Conservation (phyloP, 202 grass and related monocot genomes). For the Alloteropsis angusta region DNA sequence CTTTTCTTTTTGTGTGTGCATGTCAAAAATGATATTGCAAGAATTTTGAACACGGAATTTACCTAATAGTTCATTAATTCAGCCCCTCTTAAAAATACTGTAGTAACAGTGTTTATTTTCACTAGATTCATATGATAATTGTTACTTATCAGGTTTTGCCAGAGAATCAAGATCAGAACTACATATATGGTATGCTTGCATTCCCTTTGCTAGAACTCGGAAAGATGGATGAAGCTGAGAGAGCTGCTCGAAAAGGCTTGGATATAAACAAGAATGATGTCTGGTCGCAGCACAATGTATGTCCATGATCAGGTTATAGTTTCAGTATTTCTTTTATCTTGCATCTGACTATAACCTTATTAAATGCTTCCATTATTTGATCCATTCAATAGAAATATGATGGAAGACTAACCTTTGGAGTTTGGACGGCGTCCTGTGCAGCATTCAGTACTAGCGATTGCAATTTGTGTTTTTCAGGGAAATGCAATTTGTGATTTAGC, state of each 20-base stretch:
- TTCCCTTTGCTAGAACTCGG: slow-evolving; percentile 70
- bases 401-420: not conserved
- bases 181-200: slow-evolving; percentile 65
- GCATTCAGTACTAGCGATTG: not conserved
- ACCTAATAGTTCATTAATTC: not conserved
- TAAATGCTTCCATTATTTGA: not conserved
- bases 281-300: slow-evolving; percentile 76
- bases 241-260: slow-evolving; percentile 58
- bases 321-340: not conserved
- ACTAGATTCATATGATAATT: not conserved
- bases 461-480: not conserved
- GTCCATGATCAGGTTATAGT: not conserved
- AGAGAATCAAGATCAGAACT: slow-evolving; percentile 52
- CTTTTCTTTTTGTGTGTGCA: not conserved
- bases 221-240: slow-evolving; percentile 58
- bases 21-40: not conserved
- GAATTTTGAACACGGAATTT: not conserved
- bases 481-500: not conserved
- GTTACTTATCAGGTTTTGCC: slow-evolving; percentile 40
- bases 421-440: not conserved
- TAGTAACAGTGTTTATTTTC: not conserved
- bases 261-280: slow-evolving; percentile 49
- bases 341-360: not conserved
- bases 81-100: not conserved
- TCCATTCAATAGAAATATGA: not conserved